Evolutionary conservation across 2,329 filamentous ascomycete species (phyloP).

Genomic region (Aspergillus terreus): DNA sequence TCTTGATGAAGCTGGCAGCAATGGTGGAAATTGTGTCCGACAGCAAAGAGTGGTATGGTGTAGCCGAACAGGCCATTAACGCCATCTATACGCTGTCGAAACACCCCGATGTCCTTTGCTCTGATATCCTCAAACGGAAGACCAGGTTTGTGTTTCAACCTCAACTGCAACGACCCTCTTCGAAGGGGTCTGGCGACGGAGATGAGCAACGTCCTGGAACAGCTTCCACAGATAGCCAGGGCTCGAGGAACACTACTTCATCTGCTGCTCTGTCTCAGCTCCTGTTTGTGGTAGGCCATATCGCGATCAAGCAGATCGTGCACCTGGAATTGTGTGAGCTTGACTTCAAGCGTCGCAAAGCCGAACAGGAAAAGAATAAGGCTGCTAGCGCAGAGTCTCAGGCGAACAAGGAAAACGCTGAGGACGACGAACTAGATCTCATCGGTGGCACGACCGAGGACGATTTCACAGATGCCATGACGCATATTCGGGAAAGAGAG

Average conservation of each 20-base stretch:
- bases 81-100: constrained; percentile 93
- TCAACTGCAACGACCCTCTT: constrained; percentile 26
- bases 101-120: constrained; percentile 89
- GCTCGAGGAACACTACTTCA: constrained; percentile 59
- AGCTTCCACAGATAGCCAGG: constrained; percentile 30
- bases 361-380: constrained; percentile 48
- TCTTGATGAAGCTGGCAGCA: constrained; percentile 73
- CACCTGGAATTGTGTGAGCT: constrained; percentile 96
- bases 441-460: constrained; percentile 96
- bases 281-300: constrained; percentile 90
- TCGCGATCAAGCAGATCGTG: constrained; percentile 98
- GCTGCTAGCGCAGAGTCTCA: constrained; percentile 41
- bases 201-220: constrained; percentile 34
- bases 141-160: constrained; percentile 74
- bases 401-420: constrained; percentile 56
- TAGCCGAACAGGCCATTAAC: constrained; percentile 92
- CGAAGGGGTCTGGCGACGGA: constrained; percentile 23
- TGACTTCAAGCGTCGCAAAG: constrained; percentile 94
- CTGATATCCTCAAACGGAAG: constrained; percentile 82
- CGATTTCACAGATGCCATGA: constrained; percentile 84
- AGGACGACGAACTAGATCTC: constrained; percentile 86
- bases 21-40: constrained; percentile 83
- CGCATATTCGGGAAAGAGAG: constrained; percentile 78
- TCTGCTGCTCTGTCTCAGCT: constrained; percentile 79
- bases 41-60: constrained; percentile 90